A percentile compares a stretch with the other conserved stretches of the same genome.
Conservation (phyloP, 352 stramenopile species). For the Peronospora tabacina region DNA sequence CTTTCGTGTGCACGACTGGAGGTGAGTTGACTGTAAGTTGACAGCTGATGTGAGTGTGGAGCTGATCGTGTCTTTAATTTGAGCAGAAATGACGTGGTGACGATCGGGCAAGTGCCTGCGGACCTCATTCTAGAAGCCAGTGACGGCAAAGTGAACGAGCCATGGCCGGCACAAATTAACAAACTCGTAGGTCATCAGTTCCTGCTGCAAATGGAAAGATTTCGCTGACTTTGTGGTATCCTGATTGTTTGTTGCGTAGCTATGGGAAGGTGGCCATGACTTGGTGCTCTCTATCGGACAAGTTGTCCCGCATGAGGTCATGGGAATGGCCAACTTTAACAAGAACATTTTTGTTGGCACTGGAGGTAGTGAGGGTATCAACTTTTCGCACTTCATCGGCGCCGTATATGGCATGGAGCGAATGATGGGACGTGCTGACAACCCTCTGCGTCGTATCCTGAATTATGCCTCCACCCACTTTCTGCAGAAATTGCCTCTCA, state of each 20-base stretch:
- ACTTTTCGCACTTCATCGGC: slow-evolving; percentile 97
- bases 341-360: slow-evolving; percentile 98
- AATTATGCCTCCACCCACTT: slow-evolving; percentile 94
- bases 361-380: slow-evolving; percentile 91
- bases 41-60: not conserved
- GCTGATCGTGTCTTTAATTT: slow-evolving; percentile 1
- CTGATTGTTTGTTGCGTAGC: slow-evolving; percentile 21
- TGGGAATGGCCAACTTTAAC: slow-evolving; percentile 99
- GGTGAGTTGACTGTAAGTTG: slow-evolving; percentile 32
- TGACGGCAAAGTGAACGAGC: slow-evolving; percentile 91
- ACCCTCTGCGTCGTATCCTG: slow-evolving; percentile 92
- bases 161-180: slow-evolving; percentile 95
- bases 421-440: slow-evolving; percentile 95
- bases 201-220: not conserved
- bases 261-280: slow-evolving; percentile 89
- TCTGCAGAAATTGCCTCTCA: slow-evolving; percentile 81
- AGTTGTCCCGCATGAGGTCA: slow-evolving; percentile 96
- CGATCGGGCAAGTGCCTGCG: slow-evolving; percentile 90
- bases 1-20: slow-evolving; percentile 94
- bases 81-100: slow-evolving; percentile 91
- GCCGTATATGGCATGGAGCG: slow-evolving; percentile 97
- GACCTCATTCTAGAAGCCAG: slow-evolving; percentile 90
- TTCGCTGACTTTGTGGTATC: not conserved
- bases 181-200: slow-evolving; percentile 66
- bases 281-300: slow-evolving; percentile 95